Percentiles rank a stretch among this genome's conserved stretches.
Conservation (phyloP, 2,329 filamentous ascomycete species). For the Talaromyces pinophilus region DNA sequence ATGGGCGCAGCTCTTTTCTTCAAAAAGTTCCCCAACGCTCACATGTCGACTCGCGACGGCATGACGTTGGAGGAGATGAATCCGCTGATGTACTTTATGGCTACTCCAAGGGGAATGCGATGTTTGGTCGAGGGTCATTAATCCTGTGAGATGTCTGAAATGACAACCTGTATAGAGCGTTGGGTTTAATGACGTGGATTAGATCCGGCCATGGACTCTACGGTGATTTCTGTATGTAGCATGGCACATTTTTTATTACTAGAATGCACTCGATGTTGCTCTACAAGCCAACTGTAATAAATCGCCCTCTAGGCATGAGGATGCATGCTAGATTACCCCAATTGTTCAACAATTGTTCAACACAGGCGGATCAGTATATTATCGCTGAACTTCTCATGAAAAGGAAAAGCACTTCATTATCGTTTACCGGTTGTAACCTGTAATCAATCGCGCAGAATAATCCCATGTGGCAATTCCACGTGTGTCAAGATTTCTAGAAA, state of each 20-base stretch:
- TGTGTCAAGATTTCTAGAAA: neutral
- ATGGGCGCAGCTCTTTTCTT: slow-evolving; percentile 55
- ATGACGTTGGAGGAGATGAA: slow-evolving; percentile 41
- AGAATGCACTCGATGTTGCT: neutral
- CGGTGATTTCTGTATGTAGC: neutral
- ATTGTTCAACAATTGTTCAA: neutral
- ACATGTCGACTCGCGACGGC: slow-evolving; percentile 5
- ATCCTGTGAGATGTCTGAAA: neutral
- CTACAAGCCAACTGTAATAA: too few relatives aligned
- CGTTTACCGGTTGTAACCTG: too few relatives aligned
- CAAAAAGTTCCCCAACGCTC: slow-evolving; percentile 26
- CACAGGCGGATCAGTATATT: neutral
- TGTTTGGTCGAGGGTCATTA: slow-evolving; percentile 31
- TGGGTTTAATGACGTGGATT: neutral
- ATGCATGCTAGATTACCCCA: too few relatives aligned
- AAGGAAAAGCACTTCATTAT: neutral
- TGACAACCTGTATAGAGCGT: neutral
- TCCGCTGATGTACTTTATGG: slow-evolving; percentile 47
- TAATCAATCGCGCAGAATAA: neutral
- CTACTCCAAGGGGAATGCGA: slow-evolving; percentile 41
- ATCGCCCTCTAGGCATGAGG: too few relatives aligned
- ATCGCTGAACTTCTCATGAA: neutral
- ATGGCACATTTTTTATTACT: neutral
- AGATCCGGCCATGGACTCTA: neutral
- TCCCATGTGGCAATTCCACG: neutral